Percentiles rank a stretch among this genome's conserved stretches.
phyloP scores from a whole-genome alignment of 768 basidiomycete genomes.

The Nidularia pulvinata region DNA sequence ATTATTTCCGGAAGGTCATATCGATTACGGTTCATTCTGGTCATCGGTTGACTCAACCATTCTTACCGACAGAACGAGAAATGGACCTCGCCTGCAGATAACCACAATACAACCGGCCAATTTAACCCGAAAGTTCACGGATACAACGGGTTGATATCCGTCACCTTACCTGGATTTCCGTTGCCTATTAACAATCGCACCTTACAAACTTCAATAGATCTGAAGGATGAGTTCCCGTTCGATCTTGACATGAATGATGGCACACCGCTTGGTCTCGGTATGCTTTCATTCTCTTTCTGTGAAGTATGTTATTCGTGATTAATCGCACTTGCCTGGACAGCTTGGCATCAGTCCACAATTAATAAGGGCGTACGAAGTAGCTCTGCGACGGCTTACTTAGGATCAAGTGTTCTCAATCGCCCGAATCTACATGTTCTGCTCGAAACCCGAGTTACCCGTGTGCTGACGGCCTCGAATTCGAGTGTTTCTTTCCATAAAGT shows the following conservation, averaged over 20 bases:
- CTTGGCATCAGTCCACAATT: conserved; percentile 17
- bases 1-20: conserved; percentile 18
- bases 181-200: conserved; percentile 19
- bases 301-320: background rate
- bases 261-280: conserved; percentile 27
- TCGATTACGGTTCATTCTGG: background rate
- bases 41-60: background rate
- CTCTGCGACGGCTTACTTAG: conserved; percentile 22
- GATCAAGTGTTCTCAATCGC: conserved; percentile 13
- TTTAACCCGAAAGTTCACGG: conserved; percentile 25
- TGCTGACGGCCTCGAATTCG: conserved; percentile 2
- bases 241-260: conserved; percentile 34
- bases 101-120: conserved; percentile 26
- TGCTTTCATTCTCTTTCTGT: background rate
- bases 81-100: conserved; percentile 21
- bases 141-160: conserved; percentile 14
- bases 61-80: conserved; percentile 22
- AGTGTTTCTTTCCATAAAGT: background rate
- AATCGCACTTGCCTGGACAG: conserved; percentile 4
- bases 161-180: conserved; percentile 20
- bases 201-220: conserved; percentile 18
- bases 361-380: conserved; percentile 12
- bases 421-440: conserved; percentile 20
- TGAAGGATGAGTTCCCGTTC: conserved; percentile 27
- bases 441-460: conserved; percentile 13